Percentiles rank a stretch among this genome's conserved stretches.
These are phyloP conservation scores for Russula abietina DNA, from an alignment of 768 basidiomycete species.

Conservation along the genomic window DNA sequence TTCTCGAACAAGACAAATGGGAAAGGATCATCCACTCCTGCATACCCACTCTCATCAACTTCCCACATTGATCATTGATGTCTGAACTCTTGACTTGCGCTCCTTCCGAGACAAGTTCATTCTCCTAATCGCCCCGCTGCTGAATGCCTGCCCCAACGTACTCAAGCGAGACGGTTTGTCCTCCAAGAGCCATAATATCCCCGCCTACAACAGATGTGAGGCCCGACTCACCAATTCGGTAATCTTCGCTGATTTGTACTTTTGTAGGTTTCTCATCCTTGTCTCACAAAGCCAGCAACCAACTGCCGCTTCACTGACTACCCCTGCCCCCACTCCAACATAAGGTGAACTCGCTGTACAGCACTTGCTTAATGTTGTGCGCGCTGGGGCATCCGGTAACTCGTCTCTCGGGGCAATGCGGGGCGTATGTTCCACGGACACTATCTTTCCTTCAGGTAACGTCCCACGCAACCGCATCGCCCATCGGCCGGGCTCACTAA, in stretches of 20 bases:
- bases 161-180: constrained; percentile 52
- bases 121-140: constrained; percentile 51
- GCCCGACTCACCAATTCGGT: neutral
- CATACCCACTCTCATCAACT: constrained; percentile 32
- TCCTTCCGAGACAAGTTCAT: constrained; percentile 79
- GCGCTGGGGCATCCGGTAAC: constrained; percentile 40
- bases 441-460: constrained; percentile 66
- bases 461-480: constrained; percentile 74
- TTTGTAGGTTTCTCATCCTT: constrained; percentile 62
- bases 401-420: constrained; percentile 23
- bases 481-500: constrained; percentile 31
- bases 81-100: constrained; percentile 70
- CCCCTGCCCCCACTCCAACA: constrained; percentile 47
- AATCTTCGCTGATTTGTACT: constrained; percentile 14
- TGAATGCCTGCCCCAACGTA: constrained; percentile 51
- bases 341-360: constrained; percentile 62
- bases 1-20: constrained; percentile 44
- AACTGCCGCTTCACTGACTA: constrained; percentile 53
- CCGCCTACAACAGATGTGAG: constrained; percentile 76
- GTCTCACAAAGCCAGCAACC: constrained; percentile 60
- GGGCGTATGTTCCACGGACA: constrained; percentile 35
- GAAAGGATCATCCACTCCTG: constrained; percentile 38
- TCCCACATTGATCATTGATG: constrained; percentile 72
- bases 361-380: constrained; percentile 59
- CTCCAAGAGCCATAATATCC: constrained; percentile 51